Evolutionary conservation across 2,329 filamentous ascomycete species (phyloP), one percentile per base, ranked within the genome.

Genomic region (Fusarium secorum): DNA sequence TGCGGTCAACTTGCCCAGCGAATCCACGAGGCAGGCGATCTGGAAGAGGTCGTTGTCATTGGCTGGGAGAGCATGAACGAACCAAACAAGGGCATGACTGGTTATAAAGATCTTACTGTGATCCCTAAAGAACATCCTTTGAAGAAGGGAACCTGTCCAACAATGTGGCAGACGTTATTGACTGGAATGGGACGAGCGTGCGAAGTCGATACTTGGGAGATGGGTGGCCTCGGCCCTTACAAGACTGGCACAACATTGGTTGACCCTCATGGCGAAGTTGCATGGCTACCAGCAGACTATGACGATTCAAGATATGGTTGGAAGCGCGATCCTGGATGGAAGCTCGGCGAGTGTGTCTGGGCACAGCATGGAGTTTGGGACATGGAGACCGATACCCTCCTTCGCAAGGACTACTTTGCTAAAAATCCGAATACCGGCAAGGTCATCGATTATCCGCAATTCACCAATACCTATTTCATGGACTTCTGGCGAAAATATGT

Each of bases 41-140:
- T 99, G 17, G 92, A 97, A 77, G 88, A 96, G 70, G 90, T 95
- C 26, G 90, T 96, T 33, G 90, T 99, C 10, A 91, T 98, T 74
- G 96, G 96, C 4, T 99, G 95, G 93, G 96, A 99, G 83, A 97
- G 90, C 76, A 85, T 98, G 81, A 99, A 99, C 77, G 96, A 99
- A 81, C 96, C 96, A 2, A 96, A 97, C 79, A 89, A 93, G 77
- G 95, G 97, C 28, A 85, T 98, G 78, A 89, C 97, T 51, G 95
- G 95, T 17, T 91, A 93, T 77, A 87, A 90, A 65, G 94, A 98
- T 78, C 85, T 99, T 54, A 92, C 90, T 24, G 86, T 89, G 14
- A 91, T 98, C 57, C 96, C 96, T 2, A 87, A 89, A 62, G 94
- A 97, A 64, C 95, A 98, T 77, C 93, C 95, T 54, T 83, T 98